Evolutionary conservation across 2,329 filamentous ascomycete species (phyloP).

Genomic region (Trichoderma sp.): DNA sequence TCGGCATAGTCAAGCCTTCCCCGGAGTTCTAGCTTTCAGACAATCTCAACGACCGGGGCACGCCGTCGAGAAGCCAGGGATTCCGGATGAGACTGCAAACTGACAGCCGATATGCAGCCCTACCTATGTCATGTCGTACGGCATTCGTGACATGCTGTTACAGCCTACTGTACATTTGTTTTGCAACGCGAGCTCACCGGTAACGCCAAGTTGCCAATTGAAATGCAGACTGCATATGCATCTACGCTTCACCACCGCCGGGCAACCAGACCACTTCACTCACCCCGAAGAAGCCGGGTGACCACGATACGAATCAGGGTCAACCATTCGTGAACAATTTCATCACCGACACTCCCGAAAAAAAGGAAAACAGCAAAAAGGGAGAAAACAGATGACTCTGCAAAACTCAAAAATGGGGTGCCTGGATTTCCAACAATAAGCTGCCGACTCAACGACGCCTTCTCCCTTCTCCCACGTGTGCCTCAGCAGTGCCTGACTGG

Average conservation of each 20-base stretch:
- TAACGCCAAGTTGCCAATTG: neutral
- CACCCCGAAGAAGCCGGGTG: neutral
- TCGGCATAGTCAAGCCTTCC: conserved; percentile 1
- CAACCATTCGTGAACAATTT: neutral
- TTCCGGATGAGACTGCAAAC: neutral
- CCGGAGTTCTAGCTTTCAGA: neutral
- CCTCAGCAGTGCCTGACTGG: conserved; percentile 4
- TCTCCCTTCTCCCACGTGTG: conserved; percentile 8
- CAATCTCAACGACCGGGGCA: neutral
- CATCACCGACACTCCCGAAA: neutral
- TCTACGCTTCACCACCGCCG: neutral
- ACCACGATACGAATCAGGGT: neutral
- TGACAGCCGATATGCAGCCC: conserved; percentile 5
- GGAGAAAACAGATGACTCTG: neutral
- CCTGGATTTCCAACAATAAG: neutral
- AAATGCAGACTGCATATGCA: neutral
- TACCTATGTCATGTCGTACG: conserved; percentile 5
- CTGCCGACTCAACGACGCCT: neutral
- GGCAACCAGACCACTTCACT: neutral
- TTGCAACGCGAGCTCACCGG: neutral
- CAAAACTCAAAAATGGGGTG: neutral
- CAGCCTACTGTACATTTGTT: neutral
- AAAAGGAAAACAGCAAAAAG: neutral
- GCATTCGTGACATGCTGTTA: neutral
- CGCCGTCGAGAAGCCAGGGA: neutral